phyloP scores from a whole-genome alignment of 106 monocot genomes.

The Ottelia alismoides region DNA sequence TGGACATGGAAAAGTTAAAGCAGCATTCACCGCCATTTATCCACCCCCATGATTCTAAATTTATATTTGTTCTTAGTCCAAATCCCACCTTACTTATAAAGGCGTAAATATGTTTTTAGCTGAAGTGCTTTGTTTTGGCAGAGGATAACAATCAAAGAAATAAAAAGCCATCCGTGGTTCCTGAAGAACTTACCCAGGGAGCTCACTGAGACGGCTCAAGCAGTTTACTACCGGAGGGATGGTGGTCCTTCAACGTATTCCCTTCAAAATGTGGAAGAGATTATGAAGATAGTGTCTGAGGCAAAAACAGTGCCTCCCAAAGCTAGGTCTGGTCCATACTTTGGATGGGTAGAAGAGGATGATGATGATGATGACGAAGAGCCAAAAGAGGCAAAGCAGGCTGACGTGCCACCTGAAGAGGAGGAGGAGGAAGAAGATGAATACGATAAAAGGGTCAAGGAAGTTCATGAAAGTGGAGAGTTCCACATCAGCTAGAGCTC shows the following conservation, averaged over 20 bases:
- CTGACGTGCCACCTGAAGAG: constrained; percentile 37
- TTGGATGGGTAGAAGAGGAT: constrained; percentile 38
- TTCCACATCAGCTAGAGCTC: constrained; percentile 29
- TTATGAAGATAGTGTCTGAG: constrained; percentile 61
- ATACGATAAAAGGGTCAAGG: constrained; percentile 58
- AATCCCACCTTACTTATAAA: constrained; percentile 13
- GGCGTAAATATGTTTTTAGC: no score
- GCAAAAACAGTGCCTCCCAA: constrained; percentile 41
- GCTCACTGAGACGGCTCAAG: constrained; percentile 58
- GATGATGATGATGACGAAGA: constrained; percentile 41
- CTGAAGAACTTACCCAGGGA: constrained; percentile 80
- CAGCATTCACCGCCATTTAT: background rate
- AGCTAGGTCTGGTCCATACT: constrained; percentile 35
- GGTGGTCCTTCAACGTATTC: constrained; percentile 47
- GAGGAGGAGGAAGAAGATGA: constrained; percentile 55
- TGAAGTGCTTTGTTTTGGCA: no score
- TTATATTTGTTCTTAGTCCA: no score
- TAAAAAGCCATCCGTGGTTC: constrained; percentile 79
- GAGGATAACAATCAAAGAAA: constrained; percentile 81
- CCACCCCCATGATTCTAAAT: no score
- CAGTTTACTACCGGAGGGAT: constrained; percentile 49
- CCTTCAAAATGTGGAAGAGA: constrained; percentile 48
- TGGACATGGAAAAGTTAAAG: constrained; percentile 3
- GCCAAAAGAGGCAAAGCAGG: constrained; percentile 19
- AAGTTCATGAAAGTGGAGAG: constrained; percentile 74